Percentiles rank a stretch among this genome's conserved stretches.
Conservation (phyloP, 306 rosid genomes). For the Sophora flavescens region DNA sequence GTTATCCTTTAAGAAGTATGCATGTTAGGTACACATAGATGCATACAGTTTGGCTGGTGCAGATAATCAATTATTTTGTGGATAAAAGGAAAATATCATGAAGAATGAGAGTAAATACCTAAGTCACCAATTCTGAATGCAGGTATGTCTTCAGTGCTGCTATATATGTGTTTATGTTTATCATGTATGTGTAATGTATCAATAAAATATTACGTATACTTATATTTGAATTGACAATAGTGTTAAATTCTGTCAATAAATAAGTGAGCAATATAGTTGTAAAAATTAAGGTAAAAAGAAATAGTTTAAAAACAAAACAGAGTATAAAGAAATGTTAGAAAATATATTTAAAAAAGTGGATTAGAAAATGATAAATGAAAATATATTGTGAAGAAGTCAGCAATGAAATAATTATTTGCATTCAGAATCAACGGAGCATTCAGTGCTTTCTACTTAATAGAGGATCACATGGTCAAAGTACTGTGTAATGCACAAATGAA, state of each 20-base stretch:
- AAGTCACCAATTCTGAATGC: slow-evolving; percentile 22
- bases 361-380: neutral
- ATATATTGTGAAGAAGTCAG: slow-evolving; percentile 23
- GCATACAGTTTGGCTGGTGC: slow-evolving; percentile 4
- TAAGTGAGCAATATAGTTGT: neutral
- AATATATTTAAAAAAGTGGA: neutral
- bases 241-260: neutral
- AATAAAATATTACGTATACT: neutral
- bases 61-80: slow-evolving; percentile 8
- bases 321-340: slow-evolving; percentile 15
- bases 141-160: neutral
- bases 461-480: neutral
- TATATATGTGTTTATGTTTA: neutral
- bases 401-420: neutral
- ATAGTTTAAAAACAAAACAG: neutral
- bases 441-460: neutral
- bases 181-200: neutral
- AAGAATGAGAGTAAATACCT: neutral
- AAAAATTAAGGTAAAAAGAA: neutral
- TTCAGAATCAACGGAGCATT: neutral
- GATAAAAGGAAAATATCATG: neutral
- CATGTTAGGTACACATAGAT: neutral
- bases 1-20: neutral
- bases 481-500: neutral
- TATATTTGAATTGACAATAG: slow-evolving; percentile 16